Percentiles rank a stretch among this genome's conserved stretches.
Conservation (phyloP, 106 monocot species). For the Apostasia ramifera region DNA sequence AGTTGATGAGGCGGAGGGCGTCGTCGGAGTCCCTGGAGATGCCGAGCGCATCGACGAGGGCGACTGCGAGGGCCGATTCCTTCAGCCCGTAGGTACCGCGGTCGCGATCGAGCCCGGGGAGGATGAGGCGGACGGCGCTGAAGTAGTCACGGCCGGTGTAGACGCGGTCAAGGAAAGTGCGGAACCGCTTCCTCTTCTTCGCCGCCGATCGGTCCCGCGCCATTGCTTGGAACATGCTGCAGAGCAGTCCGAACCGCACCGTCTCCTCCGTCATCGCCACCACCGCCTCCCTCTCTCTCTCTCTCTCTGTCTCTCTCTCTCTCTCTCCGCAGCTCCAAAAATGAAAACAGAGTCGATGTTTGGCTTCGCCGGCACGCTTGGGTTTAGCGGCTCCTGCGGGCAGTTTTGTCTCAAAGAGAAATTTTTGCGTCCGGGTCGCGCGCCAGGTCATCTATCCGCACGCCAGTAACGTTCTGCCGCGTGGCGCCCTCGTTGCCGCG, state of each 20-base stretch:
- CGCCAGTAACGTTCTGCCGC: too few species aligned
- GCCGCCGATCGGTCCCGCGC: conserved; percentile 58
- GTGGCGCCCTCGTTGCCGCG: too few species aligned
- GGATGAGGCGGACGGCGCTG: conserved; percentile 77
- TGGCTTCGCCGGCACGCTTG: too few species aligned
- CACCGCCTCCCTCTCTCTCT: neutral
- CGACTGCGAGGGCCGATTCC: conserved; percentile 65
- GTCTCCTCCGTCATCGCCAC: conserved; percentile 61
- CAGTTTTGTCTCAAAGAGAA: too few species aligned
- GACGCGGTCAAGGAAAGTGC: conserved; percentile 81
- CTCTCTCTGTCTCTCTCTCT: too few species aligned
- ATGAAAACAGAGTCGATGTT: too few species aligned
- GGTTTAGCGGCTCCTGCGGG: too few species aligned
- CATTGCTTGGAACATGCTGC: conserved; percentile 98
- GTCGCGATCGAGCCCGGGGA: conserved; percentile 85
- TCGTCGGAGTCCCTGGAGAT: conserved; percentile 88
- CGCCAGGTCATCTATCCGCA: too few species aligned
- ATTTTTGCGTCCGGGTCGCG: too few species aligned
- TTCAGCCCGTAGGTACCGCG: conserved; percentile 91
- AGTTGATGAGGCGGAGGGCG: conserved; percentile 73
- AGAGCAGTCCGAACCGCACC: conserved; percentile 73
- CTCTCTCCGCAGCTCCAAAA: too few species aligned
- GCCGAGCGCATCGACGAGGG: conserved; percentile 78
- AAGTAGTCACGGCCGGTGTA: conserved; percentile 79
- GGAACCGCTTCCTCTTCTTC: conserved; percentile 73